Evolutionary conservation across 345 rosid species (phyloP).

Genomic region (Moricandia arvensis): DNA sequence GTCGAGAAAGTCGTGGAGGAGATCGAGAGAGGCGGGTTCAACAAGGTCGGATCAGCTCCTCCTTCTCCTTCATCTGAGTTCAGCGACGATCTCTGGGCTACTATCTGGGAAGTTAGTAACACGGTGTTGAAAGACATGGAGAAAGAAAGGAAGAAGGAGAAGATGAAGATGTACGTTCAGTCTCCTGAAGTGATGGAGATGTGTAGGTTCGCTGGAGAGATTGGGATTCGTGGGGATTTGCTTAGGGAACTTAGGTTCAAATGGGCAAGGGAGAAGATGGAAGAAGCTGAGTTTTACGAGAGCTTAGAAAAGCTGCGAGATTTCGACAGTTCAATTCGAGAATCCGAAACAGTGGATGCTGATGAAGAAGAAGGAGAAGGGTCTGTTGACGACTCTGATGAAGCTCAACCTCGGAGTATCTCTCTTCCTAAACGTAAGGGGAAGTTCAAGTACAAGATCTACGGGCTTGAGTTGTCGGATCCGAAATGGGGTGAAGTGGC

Average conservation of each 20-base stretch:
- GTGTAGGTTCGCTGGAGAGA: conserved; percentile 85
- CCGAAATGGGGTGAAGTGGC: conserved; percentile 74
- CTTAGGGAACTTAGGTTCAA: conserved; percentile 86
- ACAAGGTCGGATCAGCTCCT: conserved; percentile 39
- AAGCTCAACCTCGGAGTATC: conserved; percentile 29
- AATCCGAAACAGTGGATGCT: conserved; percentile 31
- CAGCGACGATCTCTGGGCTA: conserved; percentile 76
- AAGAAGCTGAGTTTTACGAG: conserved; percentile 70
- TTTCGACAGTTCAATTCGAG: conserved; percentile 37
- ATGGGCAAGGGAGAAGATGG: conserved; percentile 91
- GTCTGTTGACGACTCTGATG: conserved; percentile 35
- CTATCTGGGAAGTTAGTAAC: conserved; percentile 78
- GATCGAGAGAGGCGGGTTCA: conserved; percentile 63
- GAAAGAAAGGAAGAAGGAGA: conserved; percentile 77
- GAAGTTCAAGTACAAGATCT: conserved; percentile 77
- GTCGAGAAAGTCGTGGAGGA: conserved; percentile 67
- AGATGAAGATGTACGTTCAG: conserved; percentile 73
- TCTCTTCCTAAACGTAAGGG: conserved; percentile 86
- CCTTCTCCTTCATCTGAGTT: conserved; percentile 43
- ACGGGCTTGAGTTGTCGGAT: conserved; percentile 89
- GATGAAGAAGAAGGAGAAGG: conserved; percentile 28
- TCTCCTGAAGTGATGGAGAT: conserved; percentile 73
- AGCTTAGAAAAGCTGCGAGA: conserved; percentile 49
- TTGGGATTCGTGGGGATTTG: conserved; percentile 85
- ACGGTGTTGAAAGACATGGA: conserved; percentile 82